These are phyloP conservation scores for Russula dissimulans DNA, from an alignment of 768 basidiomycete genomes.

Conservation along the genomic window DNA sequence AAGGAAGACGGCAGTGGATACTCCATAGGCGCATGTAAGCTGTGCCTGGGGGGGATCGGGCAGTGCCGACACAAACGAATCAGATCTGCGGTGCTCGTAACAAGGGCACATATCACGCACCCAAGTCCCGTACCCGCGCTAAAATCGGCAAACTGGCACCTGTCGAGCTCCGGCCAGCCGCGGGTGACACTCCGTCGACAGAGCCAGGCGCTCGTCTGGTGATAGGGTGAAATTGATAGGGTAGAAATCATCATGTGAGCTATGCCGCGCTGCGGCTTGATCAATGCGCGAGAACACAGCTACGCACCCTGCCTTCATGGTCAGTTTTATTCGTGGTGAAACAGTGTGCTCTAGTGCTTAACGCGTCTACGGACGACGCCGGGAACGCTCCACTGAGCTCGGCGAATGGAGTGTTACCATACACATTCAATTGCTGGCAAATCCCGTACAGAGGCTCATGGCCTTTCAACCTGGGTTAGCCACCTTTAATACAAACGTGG, in stretches of 20 bases:
- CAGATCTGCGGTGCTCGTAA: background rate
- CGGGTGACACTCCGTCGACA: conserved; percentile 48
- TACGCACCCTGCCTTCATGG: background rate
- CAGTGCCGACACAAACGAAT: background rate
- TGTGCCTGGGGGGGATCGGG: background rate
- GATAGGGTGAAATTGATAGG: background rate
- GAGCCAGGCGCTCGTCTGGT: conserved; percentile 23
- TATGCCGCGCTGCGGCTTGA: background rate
- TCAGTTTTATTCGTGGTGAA: conserved; percentile 31
- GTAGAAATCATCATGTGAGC: background rate
- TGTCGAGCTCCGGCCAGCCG: conserved; percentile 39
- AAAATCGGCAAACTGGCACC: conserved; percentile 35
- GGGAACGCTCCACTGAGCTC: conserved; percentile 50
- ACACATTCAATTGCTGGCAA: conserved; percentile 42
- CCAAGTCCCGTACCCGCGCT: conserved; percentile 29
- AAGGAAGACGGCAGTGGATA: conserved; percentile 57
- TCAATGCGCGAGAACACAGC: background rate
- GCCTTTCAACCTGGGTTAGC: conserved; percentile 28
- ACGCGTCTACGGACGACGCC: conserved; percentile 24
- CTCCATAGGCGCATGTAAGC: conserved; percentile 39
- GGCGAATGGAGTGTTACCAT: conserved; percentile 43
- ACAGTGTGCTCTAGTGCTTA: conserved; percentile 28
- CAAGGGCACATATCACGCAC: conserved; percentile 24
- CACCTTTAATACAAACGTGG: background rate
- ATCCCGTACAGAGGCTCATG: conserved; percentile 34